phyloP scores from a whole-genome alignment of 805 yeast species.

The Kuraishia capsulata region DNA sequence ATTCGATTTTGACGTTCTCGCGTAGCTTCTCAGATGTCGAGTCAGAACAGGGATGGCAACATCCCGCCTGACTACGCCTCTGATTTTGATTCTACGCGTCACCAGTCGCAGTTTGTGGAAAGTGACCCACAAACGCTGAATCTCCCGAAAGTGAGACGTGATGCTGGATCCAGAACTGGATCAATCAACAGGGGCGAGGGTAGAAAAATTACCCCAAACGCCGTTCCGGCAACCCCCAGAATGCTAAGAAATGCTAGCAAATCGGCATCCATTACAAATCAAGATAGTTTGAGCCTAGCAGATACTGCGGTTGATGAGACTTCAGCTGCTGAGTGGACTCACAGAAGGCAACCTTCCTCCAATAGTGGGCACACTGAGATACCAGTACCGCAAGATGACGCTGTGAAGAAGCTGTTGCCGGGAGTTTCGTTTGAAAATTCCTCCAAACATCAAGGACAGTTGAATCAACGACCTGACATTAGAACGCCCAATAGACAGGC shows the following conservation, averaged over 20 bases:
- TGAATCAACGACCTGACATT: neutral
- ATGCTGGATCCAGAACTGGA: neutral
- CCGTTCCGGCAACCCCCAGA: slow-evolving; percentile 59
- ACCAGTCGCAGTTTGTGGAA: neutral
- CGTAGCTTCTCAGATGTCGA: no score
- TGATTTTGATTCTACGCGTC: no score
- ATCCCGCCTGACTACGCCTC: neutral
- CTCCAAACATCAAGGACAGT: no score
- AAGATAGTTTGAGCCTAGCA: no score
- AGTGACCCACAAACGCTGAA: neutral
- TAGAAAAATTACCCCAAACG: slow-evolving; percentile 12
- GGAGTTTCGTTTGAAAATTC: neutral
- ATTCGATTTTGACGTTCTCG: no score
- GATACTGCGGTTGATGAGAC: neutral
- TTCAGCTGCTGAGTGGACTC: neutral
- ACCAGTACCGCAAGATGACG: neutral
- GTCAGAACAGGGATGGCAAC: neutral
- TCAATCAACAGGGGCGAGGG: neutral
- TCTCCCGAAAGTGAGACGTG: neutral
- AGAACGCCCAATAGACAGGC: neutral
- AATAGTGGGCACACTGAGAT: no score
- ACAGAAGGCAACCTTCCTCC: neutral
- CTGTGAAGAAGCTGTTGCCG: neutral
- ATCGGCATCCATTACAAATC: neutral
- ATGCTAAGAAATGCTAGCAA: slow-evolving; percentile 50